phyloP scores from a whole-genome alignment of 148 eudicot species.

The Persicaria maculosa region DNA sequence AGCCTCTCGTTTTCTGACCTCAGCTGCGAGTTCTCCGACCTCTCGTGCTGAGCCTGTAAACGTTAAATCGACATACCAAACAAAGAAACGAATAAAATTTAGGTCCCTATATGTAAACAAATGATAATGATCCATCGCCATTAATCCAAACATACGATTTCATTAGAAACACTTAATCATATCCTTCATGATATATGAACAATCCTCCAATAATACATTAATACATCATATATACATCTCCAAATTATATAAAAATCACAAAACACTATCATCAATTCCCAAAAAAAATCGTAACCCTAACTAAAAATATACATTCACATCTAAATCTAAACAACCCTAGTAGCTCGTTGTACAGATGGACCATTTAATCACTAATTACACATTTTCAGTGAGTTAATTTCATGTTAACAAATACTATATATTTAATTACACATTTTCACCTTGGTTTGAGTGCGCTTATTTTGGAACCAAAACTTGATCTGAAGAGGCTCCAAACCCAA shows the following conservation, averaged over 20 bases:
- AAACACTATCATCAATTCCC: neutral
- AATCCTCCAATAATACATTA: neutral
- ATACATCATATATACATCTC: neutral
- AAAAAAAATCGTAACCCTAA: neutral
- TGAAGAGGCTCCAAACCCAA: slow-evolving; percentile 80
- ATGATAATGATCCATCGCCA: neutral
- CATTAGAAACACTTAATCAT: neutral
- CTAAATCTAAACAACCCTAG: too few species aligned
- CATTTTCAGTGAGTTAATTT: slow-evolving; percentile 13
- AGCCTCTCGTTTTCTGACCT: slow-evolving; percentile 86
- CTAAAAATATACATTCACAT: too few species aligned
- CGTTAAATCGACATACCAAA: neutral
- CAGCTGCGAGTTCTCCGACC: slow-evolving; percentile 74
- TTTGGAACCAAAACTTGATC: slow-evolving; percentile 98
- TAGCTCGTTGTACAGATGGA: too few species aligned
- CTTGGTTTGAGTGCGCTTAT: slow-evolving; percentile 99
- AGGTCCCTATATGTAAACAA: slow-evolving; percentile 2
- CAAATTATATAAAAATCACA: neutral
- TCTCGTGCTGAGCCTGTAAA: slow-evolving; percentile 50
- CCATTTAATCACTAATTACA: neutral
- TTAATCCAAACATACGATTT: neutral
- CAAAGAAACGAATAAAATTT: neutral
- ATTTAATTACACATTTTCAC: slow-evolving; percentile 23
- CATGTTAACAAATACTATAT: too few species aligned
- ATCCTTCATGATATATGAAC: neutral